Evolutionary conservation across 2,329 filamentous ascomycete species (phyloP), one percentile per base, ranked within the genome.

Genomic region (Aspergillus viridinutans): DNA sequence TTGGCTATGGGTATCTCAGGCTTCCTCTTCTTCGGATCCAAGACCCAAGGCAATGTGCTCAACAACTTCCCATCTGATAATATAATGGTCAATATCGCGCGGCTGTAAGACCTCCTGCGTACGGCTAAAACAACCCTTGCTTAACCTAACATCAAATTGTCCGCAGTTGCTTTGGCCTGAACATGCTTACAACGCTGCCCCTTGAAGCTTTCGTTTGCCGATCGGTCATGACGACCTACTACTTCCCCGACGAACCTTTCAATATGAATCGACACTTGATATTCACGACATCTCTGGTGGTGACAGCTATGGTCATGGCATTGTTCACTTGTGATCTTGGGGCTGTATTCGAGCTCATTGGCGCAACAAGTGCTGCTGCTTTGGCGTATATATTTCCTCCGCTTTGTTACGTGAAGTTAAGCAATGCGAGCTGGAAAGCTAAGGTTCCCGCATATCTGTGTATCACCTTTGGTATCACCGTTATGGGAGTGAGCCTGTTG

Each of bases 181-280:
- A 99, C 81, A 99, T 99, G 94, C 85, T 99, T 67, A 97, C 94
- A 14, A 97, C 94, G 1, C 81, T 99, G 38, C 94, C 94, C 0
- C 87, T 99, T 58, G 94, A 99, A 80, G 92, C 92, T 17, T 99
- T 99, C 73, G 94, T 99, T 54, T 99, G 94, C 75, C 86, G 94
- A 69, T 94, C 97, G 75, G 92, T 97, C 61, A 96, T 97, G 90
- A 84, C 90, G 64, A 92, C 90, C 61, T 97, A 96, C 70, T 89
- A 83, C 73, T 88, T 86, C 63, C 82, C 85, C 1, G 78, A 83
- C 57, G 83, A 90, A 64, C 88, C 89, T 0, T 96, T 92, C 78
- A 87, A 92, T 72, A 85, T 91, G 66, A 87, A 87, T 61, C 85
- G 92, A 47, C 94, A 99, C 74, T 76, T 99, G 49, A 84, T 95